phyloP scores from a whole-genome alignment of 2,329 filamentous ascomycete species.

The Berkeleyomyces basicola region DNA sequence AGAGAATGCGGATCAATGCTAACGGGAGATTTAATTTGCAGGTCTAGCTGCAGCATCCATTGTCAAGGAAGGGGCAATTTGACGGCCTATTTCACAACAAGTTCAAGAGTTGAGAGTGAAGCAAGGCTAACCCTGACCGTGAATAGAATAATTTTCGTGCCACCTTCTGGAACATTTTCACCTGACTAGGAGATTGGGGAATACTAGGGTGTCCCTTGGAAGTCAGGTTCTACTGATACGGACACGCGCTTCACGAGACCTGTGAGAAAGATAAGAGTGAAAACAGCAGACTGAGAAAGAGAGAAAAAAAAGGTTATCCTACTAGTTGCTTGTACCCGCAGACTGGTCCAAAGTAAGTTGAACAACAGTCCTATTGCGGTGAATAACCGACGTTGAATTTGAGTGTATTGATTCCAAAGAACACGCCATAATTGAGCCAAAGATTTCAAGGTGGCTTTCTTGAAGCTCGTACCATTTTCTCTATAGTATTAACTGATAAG shows the following conservation, averaged over 20 bases:
- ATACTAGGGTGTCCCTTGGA: not conserved
- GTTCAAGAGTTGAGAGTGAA: not conserved
- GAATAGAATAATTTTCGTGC: not conserved
- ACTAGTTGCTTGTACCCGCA: too few species aligned
- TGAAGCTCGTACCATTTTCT: not conserved
- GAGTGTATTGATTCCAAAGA: not conserved
- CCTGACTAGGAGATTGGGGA: not conserved
- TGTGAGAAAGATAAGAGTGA: not conserved
- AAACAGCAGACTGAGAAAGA: not conserved
- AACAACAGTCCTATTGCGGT: too few species aligned
- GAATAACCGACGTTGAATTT: not conserved
- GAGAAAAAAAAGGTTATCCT: not conserved
- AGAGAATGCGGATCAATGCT: too few species aligned
- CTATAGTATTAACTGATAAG: not conserved
- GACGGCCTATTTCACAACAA: not conserved
- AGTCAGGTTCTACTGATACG: not conserved
- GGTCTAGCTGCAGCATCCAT: too few species aligned
- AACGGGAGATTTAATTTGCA: too few species aligned
- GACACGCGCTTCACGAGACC: not conserved
- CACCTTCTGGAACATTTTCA: conserved; percentile 1
- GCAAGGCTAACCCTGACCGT: not conserved
- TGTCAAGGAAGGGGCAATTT: not conserved
- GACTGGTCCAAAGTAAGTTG: too few species aligned
- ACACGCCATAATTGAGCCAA: not conserved
- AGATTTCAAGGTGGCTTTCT: not conserved